These are phyloP conservation scores for Scheffersomyces illinoinensis DNA, from an alignment of 1,139 yeast genomes.

Conservation along the genomic window DNA sequence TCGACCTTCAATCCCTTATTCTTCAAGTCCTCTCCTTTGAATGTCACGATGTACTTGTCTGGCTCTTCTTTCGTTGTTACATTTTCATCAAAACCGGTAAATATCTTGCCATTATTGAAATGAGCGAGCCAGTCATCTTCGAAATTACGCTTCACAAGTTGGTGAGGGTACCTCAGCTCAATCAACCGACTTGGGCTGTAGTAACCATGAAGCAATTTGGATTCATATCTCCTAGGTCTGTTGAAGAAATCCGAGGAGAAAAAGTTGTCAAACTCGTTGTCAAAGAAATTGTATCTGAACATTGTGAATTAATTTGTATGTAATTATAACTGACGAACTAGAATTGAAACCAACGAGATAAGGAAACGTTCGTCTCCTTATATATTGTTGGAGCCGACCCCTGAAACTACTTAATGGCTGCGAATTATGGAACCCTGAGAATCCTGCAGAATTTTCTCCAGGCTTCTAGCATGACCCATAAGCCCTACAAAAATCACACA, in stretches of 20 bases:
- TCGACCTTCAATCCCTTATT: slow-evolving; percentile 26
- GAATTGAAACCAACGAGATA: background rate
- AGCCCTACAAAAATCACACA: background rate
- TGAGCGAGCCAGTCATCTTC: background rate
- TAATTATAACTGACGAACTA: background rate
- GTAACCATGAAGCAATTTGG: background rate
- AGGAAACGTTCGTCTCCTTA: background rate
- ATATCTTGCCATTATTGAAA: background rate
- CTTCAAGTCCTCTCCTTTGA: slow-evolving; percentile 12
- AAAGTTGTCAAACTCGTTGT: slow-evolving; percentile 13
- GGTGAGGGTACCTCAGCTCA: background rate
- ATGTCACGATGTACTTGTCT: slow-evolving; percentile 1
- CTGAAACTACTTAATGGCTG: background rate
- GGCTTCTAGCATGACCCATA: background rate
- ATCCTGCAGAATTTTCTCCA: background rate
- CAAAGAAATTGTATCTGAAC: slow-evolving; percentile 6
- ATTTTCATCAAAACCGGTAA: background rate
- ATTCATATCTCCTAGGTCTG: slow-evolving; percentile 1
- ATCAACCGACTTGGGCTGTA: slow-evolving; percentile 9
- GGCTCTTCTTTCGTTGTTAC: slow-evolving; percentile 1
- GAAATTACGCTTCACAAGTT: background rate
- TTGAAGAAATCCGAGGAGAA: slow-evolving; percentile 4
- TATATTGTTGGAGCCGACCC: background rate
- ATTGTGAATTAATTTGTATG: background rate
- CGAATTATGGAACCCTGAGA: background rate